These are phyloP conservation scores for Diplotaxis tenuifolia DNA, from an alignment of 345 rosid species.

Conservation along the genomic window DNA sequence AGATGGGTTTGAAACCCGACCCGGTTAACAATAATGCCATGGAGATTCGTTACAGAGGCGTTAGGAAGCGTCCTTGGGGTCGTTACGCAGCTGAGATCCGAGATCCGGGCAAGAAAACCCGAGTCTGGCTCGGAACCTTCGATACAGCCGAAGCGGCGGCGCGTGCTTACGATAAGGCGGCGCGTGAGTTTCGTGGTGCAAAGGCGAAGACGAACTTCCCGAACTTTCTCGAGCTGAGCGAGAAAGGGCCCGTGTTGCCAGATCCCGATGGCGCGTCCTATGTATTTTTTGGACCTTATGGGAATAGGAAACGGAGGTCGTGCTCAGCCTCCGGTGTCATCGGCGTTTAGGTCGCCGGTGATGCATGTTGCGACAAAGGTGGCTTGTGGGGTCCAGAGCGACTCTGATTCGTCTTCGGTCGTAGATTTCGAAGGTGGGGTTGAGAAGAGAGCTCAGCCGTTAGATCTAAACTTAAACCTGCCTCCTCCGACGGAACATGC, in stretches of 20 bases:
- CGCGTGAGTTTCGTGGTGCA: conserved; percentile 83
- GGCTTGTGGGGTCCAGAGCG: conserved; percentile 45
- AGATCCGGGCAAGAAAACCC: conserved; percentile 83
- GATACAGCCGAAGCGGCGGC: conserved; percentile 92
- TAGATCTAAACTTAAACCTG: conserved; percentile 64
- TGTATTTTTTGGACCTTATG: conserved; percentile 54
- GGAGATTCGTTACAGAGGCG: conserved; percentile 86
- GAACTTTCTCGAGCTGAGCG: conserved; percentile 51
- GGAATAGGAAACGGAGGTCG: conserved; percentile 36
- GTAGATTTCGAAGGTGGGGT: conserved; percentile 48
- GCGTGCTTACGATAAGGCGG: conserved; percentile 84
- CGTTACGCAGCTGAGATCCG: conserved; percentile 97
- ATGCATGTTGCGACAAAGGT: conserved; percentile 30
- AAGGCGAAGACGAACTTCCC: conserved; percentile 88
- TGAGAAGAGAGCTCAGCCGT: conserved; percentile 38
- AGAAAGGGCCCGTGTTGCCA: conserved; percentile 34
- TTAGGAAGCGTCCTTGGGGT: conserved; percentile 93
- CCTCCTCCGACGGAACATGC: conserved; percentile 64
- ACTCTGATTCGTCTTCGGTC: conserved; percentile 64
- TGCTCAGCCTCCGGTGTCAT: conserved; percentile 11
- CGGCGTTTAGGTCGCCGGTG: conserved; percentile 21
- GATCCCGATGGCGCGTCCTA: conserved; percentile 42
- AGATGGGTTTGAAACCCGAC: conserved; percentile 33
- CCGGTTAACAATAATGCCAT: conserved; percentile 26
- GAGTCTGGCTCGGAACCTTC: conserved; percentile 93